Conservation (phyloP, 169 alveolate genomes). For the Eimeria tenella region DNA sequence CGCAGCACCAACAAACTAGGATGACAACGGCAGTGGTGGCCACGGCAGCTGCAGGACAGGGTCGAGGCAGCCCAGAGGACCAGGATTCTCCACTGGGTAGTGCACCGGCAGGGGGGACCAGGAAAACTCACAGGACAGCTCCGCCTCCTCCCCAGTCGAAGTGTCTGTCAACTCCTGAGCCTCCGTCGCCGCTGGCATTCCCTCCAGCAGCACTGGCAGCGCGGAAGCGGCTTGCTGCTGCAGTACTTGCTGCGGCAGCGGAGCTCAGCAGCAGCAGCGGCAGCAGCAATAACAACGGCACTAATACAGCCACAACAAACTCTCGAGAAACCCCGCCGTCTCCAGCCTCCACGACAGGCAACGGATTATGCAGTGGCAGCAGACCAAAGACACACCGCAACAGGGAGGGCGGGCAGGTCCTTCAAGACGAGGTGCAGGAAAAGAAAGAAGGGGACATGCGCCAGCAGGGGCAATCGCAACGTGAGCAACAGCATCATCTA, state of each 20-base stretch:
- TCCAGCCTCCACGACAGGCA: background rate
- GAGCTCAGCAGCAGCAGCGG: slow-evolving; percentile 11
- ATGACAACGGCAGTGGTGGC: background rate
- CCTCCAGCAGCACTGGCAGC: slow-evolving; percentile 55
- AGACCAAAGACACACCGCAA: background rate
- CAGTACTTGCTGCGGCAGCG: slow-evolving; percentile 47
- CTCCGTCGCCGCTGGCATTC: slow-evolving; percentile 36
- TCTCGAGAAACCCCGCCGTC: background rate
- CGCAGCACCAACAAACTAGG: background rate
- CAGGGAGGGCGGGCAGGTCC: slow-evolving; percentile 14
- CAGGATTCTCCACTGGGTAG: background rate
- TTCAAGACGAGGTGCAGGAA: background rate
- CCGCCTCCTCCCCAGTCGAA: slow-evolving; percentile 28
- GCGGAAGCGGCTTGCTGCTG: slow-evolving; percentile 49
- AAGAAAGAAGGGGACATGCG: background rate
- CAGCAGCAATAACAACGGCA: background rate
- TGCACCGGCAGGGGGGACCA: background rate
- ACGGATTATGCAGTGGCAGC: background rate
- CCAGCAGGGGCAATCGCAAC: background rate
- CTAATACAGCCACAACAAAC: background rate
- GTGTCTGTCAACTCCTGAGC: slow-evolving; percentile 31
- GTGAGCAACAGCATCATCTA: background rate
- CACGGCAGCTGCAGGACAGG: background rate
- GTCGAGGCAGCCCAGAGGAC: background rate
- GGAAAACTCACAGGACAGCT: background rate